Evolutionary conservation across 2,329 filamentous ascomycete species (phyloP).

Genomic region (Arthroderma sp.): DNA sequence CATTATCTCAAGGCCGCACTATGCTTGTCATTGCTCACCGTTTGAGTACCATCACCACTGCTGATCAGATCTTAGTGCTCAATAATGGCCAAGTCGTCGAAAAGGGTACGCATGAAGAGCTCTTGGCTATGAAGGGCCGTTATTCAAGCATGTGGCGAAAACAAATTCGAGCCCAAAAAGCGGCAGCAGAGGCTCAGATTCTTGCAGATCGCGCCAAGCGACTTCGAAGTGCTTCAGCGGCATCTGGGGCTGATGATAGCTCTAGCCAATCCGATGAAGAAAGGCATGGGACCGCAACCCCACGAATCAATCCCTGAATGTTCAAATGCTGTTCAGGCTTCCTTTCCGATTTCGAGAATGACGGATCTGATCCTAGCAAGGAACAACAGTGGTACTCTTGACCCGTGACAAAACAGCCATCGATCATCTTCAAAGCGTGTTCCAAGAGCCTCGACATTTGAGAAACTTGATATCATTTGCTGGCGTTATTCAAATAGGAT

Average conservation of each 20-base stretch:
- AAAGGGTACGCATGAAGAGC: slow-evolving; percentile 63
- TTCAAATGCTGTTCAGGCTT: background rate
- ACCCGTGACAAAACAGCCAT: no score
- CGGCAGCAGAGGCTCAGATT: slow-evolving; percentile 46
- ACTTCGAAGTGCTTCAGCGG: slow-evolving; percentile 28
- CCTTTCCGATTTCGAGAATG: background rate
- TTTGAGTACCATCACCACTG: slow-evolving; percentile 71
- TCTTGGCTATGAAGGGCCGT: slow-evolving; percentile 55
- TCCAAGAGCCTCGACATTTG: background rate
- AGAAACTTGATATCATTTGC: slow-evolving; percentile 3
- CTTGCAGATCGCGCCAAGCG: slow-evolving; percentile 32
- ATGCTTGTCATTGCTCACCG: slow-evolving; percentile 91
- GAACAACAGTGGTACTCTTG: no score
- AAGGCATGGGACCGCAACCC: slow-evolving; percentile 8
- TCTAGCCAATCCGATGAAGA: slow-evolving; percentile 39
- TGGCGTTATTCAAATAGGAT: slow-evolving; percentile 3
- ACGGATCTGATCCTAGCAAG: no score
- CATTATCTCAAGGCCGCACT: slow-evolving; percentile 71
- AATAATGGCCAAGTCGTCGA: slow-evolving; percentile 66
- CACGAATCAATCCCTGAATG: slow-evolving; percentile 1
- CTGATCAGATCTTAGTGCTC: slow-evolving; percentile 72
- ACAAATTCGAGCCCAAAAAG: slow-evolving; percentile 66
- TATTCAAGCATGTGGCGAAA: slow-evolving; percentile 84
- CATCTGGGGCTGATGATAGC: slow-evolving; percentile 30
- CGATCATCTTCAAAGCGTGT: background rate